These are phyloP conservation scores for Lactarius hatsudake DNA, from an alignment of 768 basidiomycete genomes.

Conservation along the genomic window DNA sequence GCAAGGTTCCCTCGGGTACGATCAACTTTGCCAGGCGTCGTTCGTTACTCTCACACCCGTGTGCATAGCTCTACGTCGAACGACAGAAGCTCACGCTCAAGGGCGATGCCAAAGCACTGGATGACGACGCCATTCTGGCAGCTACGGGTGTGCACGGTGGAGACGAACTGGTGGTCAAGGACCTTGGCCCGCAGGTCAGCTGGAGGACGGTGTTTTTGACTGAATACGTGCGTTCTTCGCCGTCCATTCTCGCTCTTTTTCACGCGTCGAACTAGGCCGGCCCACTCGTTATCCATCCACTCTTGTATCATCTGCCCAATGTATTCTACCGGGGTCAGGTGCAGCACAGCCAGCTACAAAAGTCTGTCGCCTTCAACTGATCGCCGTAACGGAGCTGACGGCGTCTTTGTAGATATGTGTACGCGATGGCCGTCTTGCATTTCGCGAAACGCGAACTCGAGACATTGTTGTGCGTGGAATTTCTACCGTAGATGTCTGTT, in stretches of 20 bases:
- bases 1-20: conserved; percentile 51
- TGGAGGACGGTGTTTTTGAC: conserved; percentile 88
- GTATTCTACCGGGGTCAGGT: conserved; percentile 69
- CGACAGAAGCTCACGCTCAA: conserved; percentile 73
- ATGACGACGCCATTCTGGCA: conserved; percentile 59
- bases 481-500: neutral
- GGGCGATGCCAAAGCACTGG: conserved; percentile 57
- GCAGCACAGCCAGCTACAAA: conserved; percentile 73
- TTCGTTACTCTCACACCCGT: neutral
- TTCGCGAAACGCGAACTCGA: conserved; percentile 92
- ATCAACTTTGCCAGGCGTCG: neutral
- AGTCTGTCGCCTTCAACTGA: conserved; percentile 40
- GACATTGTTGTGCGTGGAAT: conserved; percentile 69
- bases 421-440: conserved; percentile 75
- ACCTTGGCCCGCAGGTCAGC: conserved; percentile 84
- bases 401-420: conserved; percentile 51
- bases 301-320: conserved; percentile 70
- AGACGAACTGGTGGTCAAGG: conserved; percentile 75
- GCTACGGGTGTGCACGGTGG: conserved; percentile 57
- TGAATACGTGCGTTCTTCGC: conserved; percentile 78
- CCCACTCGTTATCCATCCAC: conserved; percentile 84
- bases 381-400: neutral
- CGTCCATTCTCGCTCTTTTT: neutral
- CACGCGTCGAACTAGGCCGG: conserved; percentile 53
- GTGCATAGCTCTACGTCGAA: conserved; percentile 58